Evolutionary conservation across 441 rosid species (phyloP), one percentile per base, ranked within the genome.

Genomic region (Hura crepitans): DNA sequence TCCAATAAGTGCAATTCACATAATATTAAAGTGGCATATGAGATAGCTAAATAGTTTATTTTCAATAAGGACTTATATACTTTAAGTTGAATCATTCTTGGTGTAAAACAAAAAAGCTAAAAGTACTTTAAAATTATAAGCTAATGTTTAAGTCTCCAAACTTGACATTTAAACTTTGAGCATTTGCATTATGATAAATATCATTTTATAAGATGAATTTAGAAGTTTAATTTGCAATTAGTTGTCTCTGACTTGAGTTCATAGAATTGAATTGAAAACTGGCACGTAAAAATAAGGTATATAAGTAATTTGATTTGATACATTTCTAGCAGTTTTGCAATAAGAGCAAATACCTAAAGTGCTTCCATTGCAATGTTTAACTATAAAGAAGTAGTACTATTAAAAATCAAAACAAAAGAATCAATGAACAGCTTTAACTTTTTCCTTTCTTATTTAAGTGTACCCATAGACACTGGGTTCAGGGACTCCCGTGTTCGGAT

Each of bases 301-400:
- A 78, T 61, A 20, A 70, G 57, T 74, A 94, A 97, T 97, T 94
- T 95, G 73, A 95, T 90, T 74, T 91, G 87, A 83, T 95, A 90
- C 97, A 95, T 95, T 78, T 97, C 99, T 62, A 95, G 81, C 79
- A 95, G 81, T 81, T 95, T 95, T 68, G 99, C 99, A 75, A 94
- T 78, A 53, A 97, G 99, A 66, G 99, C 99, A 81, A 95, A 95
- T 74, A 92, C 96, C 82, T 92, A 96, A 75, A 95, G 86, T 62
- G 99, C 92, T 83, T 95, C 99, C 84, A 74, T 82, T 64, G 99
- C 94, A 79, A 95, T 95, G 90, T 93, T 86, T 84, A 85, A 86
- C 99, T 94, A 97, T 71, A 81, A 2, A 72, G 18, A 74, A 72
- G 54, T 72, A 75, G 60, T 55, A 64, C 69, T 33, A 70, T 86